phyloP scores from a whole-genome alignment of 2,329 filamentous ascomycete genomes.

The Malbranchea cinnamomea region DNA sequence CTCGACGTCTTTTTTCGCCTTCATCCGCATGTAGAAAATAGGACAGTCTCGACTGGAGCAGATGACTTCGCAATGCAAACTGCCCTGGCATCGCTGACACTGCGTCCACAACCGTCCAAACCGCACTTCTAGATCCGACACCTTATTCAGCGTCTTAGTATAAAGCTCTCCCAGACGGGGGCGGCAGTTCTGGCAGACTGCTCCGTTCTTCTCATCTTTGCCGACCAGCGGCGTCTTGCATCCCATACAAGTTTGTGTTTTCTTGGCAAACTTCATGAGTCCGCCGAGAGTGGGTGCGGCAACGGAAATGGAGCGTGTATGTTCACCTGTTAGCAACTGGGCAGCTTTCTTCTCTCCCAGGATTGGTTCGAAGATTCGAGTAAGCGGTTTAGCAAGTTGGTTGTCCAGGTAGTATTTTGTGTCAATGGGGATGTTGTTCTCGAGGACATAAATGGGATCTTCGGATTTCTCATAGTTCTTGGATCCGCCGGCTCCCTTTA shows the following conservation, averaged over 20 bases:
- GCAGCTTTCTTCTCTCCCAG: constrained; percentile 83
- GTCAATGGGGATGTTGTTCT: constrained; percentile 95
- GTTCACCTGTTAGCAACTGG: constrained; percentile 75
- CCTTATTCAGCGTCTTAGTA: constrained; percentile 73
- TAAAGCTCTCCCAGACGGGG: constrained; percentile 84
- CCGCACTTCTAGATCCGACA: constrained; percentile 80
- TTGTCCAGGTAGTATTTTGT: constrained; percentile 98
- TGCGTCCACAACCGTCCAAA: constrained; percentile 95
- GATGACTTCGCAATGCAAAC: constrained; percentile 96
- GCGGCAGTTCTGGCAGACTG: constrained; percentile 75
- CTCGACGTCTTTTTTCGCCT: constrained; percentile 97
- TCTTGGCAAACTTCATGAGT: constrained; percentile 96
- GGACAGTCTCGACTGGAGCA: constrained; percentile 93
- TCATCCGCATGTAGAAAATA: constrained; percentile 99
- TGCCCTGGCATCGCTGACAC: constrained; percentile 93
- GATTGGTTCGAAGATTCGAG: constrained; percentile 95
- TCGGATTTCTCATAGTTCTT: constrained; percentile 97
- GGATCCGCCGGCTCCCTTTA: constrained; percentile 74
- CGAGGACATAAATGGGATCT: constrained; percentile 90
- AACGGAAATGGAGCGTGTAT: constrained; percentile 87
- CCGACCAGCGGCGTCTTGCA: constrained; percentile 90
- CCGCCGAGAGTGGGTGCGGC: constrained; percentile 83
- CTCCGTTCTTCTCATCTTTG: constrained; percentile 65
- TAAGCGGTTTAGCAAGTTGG: constrained; percentile 85
- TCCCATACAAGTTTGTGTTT: constrained; percentile 95